Base-by-base conservation (phyloP, 1,139 yeast species). In the Suhomyces atakaporum region DNA sequence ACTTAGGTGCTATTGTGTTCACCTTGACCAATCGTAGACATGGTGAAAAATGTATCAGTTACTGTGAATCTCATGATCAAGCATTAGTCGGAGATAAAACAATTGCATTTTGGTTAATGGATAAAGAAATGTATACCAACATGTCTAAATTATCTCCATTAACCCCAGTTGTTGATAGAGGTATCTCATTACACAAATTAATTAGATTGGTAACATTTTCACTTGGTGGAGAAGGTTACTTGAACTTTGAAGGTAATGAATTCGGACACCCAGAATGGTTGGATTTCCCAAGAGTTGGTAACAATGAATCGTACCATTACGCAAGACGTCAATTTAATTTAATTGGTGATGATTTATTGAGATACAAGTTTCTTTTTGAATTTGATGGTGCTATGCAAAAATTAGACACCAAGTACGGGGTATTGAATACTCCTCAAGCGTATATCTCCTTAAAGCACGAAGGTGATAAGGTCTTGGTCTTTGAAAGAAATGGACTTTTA, bases 241-340 rank as follows among this genome's bases (percentile, higher is more conserved):
- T 92, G 54, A 90, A 89, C 57, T 92, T 92, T 56, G 97, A 90
- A 68, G 98, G 98, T 39, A 92, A 92, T 56, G 98, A 92, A 63
- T 92, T 92, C 66, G 98, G 98, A 11, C 98, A 92, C 54, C 98
- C 98, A 3, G 98, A 92, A 60, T 92, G 98, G 98, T 75, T 92
- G 33, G 98, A 92, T 61, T 92, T 92, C 73, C 98, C 98, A 9
- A 79, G 97, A 50, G 84, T 48, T 27, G 97, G 96, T 30, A 92
- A 92, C 60, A 74, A 75, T 25, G 90, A 89, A 60, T 83, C 95
- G 14, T 92, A 86, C 64, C 94, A 86, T 61, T 92, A 92, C 56
- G 96, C 97, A 6, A 79, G 97, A 56, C 79, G 98, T 53, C 97
- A 92, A 62, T 92, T 92, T 73, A 86, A 86, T 53, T 73, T 92